phyloP scores from a whole-genome alignment of 2,329 filamentous ascomycete species.

The Fusarium virguliforme region DNA sequence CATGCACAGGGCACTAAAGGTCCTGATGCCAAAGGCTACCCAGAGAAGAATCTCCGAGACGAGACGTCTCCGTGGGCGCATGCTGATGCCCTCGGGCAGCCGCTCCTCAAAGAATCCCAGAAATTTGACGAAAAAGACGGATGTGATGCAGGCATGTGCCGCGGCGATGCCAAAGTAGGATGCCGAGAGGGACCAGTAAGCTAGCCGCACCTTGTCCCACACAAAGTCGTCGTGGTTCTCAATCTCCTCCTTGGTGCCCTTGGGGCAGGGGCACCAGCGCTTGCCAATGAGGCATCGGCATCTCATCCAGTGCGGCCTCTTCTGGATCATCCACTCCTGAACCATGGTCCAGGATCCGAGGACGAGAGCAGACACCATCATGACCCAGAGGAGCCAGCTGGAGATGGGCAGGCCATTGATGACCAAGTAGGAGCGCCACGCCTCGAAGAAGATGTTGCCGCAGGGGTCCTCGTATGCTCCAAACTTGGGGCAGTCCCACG shows the following conservation, averaged over 20 bases:
- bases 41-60: constrained; percentile 42
- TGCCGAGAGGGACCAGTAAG: constrained; percentile 46
- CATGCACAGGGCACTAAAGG: constrained; percentile 44
- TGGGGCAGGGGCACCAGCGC: constrained; percentile 47
- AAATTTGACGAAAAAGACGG: constrained; percentile 41
- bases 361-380: constrained; percentile 33
- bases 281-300: constrained; percentile 50
- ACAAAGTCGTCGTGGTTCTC: constrained; percentile 48
- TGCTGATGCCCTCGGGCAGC: constrained; percentile 47
- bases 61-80: constrained; percentile 39
- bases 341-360: constrained; percentile 33
- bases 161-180: constrained; percentile 43
- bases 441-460: constrained; percentile 50
- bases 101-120: constrained; percentile 41
- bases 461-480: constrained; percentile 42
- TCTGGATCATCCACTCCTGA: constrained; percentile 49
- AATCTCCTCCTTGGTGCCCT: constrained; percentile 49
- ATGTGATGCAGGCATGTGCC: constrained; percentile 36
- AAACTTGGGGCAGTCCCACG: constrained; percentile 40
- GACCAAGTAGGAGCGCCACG: constrained; percentile 45
- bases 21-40: constrained; percentile 41
- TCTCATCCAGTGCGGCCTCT: constrained; percentile 49
- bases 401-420: constrained; percentile 32
- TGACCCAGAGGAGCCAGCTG: constrained; percentile 41
- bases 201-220: constrained; percentile 49